Conservation (phyloP, 768 basidiomycete species). For the Naganishia friedmannii region DNA sequence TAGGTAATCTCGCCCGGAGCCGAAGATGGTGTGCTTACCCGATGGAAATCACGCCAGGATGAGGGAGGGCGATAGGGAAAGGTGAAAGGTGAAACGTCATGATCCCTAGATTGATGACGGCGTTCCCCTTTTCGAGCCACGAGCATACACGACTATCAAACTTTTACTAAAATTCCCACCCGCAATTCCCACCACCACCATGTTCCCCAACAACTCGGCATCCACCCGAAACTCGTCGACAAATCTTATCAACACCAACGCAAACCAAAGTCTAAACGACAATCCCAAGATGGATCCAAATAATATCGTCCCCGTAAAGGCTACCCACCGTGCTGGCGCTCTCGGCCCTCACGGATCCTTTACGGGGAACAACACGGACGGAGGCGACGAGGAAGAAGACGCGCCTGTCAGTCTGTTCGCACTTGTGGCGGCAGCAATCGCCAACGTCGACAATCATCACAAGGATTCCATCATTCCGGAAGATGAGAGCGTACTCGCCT, state of each 20-base stretch:
- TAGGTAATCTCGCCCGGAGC: neutral
- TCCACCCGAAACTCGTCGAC: neutral
- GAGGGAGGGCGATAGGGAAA: neutral
- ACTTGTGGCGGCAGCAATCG: constrained; percentile 14
- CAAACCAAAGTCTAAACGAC: constrained; percentile 1
- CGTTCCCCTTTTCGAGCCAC: no score
- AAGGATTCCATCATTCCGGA: constrained; percentile 14
- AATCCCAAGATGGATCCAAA: constrained; percentile 24
- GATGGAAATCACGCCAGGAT: neutral
- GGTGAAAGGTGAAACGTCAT: neutral
- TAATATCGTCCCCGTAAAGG: constrained; percentile 18
- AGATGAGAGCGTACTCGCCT: constrained; percentile 37
- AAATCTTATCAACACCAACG: constrained; percentile 13
- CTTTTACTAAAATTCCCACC: no score
- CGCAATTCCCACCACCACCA: neutral
- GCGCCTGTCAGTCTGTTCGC: constrained; percentile 8
- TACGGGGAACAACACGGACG: constrained; percentile 5
- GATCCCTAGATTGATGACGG: no score
- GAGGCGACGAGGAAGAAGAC: neutral
- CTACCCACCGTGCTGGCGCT: neutral
- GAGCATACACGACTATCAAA: no score
- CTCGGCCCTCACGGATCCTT: constrained; percentile 5
- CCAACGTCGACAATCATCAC: neutral
- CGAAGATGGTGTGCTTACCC: neutral
- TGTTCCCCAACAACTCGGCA: constrained; percentile 7